Conservation (phyloP, 768 basidiomycete genomes). For the Boletales sp. region DNA sequence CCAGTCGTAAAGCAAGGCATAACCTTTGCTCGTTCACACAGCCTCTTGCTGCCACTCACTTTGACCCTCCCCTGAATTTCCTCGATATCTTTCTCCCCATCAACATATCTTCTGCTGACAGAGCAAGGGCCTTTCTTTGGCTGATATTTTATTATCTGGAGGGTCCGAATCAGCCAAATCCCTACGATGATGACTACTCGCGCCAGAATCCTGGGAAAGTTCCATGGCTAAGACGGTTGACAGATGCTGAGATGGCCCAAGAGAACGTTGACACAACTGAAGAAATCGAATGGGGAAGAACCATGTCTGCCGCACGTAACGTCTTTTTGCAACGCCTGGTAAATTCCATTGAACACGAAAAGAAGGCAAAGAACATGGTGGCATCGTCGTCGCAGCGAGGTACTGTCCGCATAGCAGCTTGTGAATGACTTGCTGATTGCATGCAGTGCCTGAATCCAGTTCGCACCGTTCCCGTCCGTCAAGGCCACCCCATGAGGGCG, state of each 20-base stretch:
- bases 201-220: slow-evolving; percentile 56
- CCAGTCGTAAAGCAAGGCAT: slow-evolving; percentile 3
- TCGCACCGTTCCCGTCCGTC: slow-evolving; percentile 25
- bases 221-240: slow-evolving; percentile 55
- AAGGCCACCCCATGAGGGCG: slow-evolving; percentile 21
- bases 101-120: slow-evolving; percentile 63
- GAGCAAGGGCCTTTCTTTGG: slow-evolving; percentile 81
- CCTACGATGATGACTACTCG: slow-evolving; percentile 70
- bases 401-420: slow-evolving; percentile 3
- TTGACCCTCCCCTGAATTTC: slow-evolving; percentile 71
- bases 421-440: slow-evolving; percentile 9
- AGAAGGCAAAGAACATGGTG: slow-evolving; percentile 38
- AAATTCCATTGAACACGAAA: slow-evolving; percentile 49
- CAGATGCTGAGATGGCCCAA: slow-evolving; percentile 46
- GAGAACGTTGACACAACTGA: slow-evolving; percentile 80
- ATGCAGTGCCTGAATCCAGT: slow-evolving; percentile 20
- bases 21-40: slow-evolving; percentile 22
- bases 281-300: slow-evolving; percentile 73
- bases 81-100: slow-evolving; percentile 83
- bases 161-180: slow-evolving; percentile 57
- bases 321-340: slow-evolving; percentile 70
- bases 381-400: slow-evolving; percentile 31
- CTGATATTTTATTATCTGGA: slow-evolving; percentile 82
- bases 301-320: slow-evolving; percentile 71
- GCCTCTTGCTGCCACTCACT: slow-evolving; percentile 66